Conservation (phyloP, 106 monocot genomes). For the Acanthochlamys bracteata region DNA sequence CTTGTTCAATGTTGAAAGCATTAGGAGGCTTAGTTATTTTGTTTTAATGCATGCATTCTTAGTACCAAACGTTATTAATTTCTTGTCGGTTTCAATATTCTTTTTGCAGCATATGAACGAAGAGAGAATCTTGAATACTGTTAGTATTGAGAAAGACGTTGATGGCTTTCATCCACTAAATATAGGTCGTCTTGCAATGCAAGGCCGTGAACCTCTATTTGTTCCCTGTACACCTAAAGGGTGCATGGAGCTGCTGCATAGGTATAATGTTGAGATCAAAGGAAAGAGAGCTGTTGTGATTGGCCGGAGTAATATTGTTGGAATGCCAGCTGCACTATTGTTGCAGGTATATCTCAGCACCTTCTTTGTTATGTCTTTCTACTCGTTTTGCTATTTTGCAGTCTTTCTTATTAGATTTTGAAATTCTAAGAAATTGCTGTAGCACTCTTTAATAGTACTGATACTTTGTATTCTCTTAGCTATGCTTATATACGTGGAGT, state of each 20-base stretch:
- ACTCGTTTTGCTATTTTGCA: too few species aligned
- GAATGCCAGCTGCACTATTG: slow-evolving; percentile 82
- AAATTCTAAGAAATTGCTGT: too few species aligned
- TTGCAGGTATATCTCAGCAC: slow-evolving; percentile 46
- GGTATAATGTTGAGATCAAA: slow-evolving; percentile 67
- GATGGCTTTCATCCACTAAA: slow-evolving; percentile 98
- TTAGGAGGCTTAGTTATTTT: neutral
- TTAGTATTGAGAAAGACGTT: slow-evolving; percentile 90
- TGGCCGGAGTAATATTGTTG: slow-evolving; percentile 95
- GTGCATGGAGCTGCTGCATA: slow-evolving; percentile 81
- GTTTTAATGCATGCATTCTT: neutral
- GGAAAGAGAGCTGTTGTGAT: slow-evolving; percentile 90
- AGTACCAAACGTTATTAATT: neutral
- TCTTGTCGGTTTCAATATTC: neutral
- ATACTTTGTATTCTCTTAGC: neutral
- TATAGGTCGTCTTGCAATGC: slow-evolving; percentile 90
- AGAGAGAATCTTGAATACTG: slow-evolving; percentile 63
- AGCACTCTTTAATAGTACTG: too few species aligned
- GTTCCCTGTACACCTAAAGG: slow-evolving; percentile 97
- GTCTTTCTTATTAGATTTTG: too few species aligned
- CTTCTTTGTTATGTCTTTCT: neutral
- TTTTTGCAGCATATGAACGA: slow-evolving; percentile 85
- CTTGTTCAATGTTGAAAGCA: too few species aligned
- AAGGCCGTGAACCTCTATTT: slow-evolving; percentile 89
- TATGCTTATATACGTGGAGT: neutral